Base-by-base conservation (phyloP, 495 filamentous ascomycete species). In the Trichoderma asperelloides region DNA sequence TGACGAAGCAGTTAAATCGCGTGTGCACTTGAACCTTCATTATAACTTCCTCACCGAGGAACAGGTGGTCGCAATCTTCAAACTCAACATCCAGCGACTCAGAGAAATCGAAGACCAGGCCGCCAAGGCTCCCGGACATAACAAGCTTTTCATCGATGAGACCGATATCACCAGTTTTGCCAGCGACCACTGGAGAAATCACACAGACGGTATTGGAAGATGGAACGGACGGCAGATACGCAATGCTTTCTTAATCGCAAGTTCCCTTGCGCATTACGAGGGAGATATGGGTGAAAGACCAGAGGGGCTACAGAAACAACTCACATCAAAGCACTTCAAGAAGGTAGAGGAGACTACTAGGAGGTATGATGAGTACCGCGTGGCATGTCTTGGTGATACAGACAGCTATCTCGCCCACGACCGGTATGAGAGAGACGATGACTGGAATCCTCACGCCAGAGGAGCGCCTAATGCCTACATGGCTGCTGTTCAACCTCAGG, bases 41-140 rank as follows among this genome's bases (percentile, higher is more conserved):
- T 93, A 93, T 73, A 86, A 84, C 33, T 88, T 91, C 62, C 80
- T 93, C 45, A 84, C 80, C 1, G 73, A 79, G 51, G 88, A 87
- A 70, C 90, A 90, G 12, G 88, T 88, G 75, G 86, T 85, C 62
- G 84, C 81, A 67, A 86, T 95, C n/a, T 95, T 90, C 88, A 86
- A 85, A 77, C 85, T 88, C 79, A 92, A 93, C 66, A 72, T 81
- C 57, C 84, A 87, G 67, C 69, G 82, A 55, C 87, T 90, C 7
- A 80, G 82, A 71, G 83, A 86, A 67, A 84, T 85, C 74, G 79
- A 69, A 75, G 37, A 65, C 68, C 67, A 45, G n/a, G 64, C 64
- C 21, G 64, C 64, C 21, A 65, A 47, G 27, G 64, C 64, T 23
- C 25, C 25, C 62, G 16, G 64, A 18, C 43, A 63, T 21, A 64